Percentiles rank a stretch among this genome's conserved stretches.
Evolutionary conservation across 2,329 filamentous ascomycete genomes (phyloP).

Genomic region (Aspergillus latus): DNA sequence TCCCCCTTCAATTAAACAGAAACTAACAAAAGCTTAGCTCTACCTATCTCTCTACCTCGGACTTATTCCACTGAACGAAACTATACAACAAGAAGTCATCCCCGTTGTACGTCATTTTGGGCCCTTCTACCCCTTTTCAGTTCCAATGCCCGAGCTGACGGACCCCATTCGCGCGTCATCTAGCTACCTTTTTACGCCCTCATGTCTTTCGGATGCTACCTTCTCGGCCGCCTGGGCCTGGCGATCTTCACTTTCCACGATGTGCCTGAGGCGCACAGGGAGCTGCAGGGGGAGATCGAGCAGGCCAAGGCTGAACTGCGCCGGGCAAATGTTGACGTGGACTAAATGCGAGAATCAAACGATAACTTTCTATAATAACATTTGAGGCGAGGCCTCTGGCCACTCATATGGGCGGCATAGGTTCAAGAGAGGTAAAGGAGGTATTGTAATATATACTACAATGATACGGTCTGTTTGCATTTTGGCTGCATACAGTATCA

Average conservation of each 20-base stretch:
- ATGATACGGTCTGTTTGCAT: not conserved
- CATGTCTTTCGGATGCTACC: slow-evolving; percentile 85
- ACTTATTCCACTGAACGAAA: slow-evolving; percentile 73
- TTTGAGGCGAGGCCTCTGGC: too few relatives aligned
- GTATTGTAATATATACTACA: slow-evolving; percentile 1
- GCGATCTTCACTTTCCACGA: slow-evolving; percentile 97
- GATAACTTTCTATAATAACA: not conserved
- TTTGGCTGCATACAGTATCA: too few relatives aligned
- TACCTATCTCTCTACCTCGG: slow-evolving; percentile 85
- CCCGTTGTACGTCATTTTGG: slow-evolving; percentile 68
- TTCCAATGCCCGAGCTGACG: slow-evolving; percentile 1
- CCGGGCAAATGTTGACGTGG: slow-evolving; percentile 43
- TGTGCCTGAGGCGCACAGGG: slow-evolving; percentile 83
- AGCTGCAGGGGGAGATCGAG: slow-evolving; percentile 80
- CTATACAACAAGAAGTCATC: slow-evolving; percentile 80
- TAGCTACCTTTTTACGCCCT: slow-evolving; percentile 92
- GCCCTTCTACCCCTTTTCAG: not conserved
- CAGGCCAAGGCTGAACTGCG: slow-evolving; percentile 45
- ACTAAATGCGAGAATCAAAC: slow-evolving; percentile 28
- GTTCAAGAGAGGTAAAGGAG: not conserved
- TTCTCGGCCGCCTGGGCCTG: slow-evolving; percentile 87
- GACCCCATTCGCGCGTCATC: not conserved
- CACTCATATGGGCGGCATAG: not conserved
- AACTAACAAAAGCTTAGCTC: slow-evolving; percentile 56
- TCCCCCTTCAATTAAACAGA: not conserved